Conservation (phyloP, 345 rosid species). For the Eucalyptus caleyi region DNA sequence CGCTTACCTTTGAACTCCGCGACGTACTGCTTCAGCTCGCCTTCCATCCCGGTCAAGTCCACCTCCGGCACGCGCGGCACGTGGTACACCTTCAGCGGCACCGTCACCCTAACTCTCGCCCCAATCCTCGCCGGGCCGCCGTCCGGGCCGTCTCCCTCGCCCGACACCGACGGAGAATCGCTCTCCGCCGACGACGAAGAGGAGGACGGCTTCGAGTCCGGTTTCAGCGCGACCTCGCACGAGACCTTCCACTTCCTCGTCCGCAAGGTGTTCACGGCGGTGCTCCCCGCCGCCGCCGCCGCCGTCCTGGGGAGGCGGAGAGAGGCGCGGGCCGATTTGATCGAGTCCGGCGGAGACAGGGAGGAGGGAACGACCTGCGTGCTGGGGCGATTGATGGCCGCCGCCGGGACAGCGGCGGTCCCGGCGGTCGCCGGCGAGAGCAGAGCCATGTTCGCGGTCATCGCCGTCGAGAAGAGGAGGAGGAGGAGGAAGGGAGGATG, state of each 20-base stretch:
- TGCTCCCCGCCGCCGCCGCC: background rate
- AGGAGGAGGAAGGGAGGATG: background rate
- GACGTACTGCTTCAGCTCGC: constrained; percentile 61
- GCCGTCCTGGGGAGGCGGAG: background rate
- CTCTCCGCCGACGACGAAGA: background rate
- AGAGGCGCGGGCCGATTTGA: background rate
- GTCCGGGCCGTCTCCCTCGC: background rate
- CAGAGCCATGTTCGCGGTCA: background rate
- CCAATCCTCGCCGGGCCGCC: constrained; percentile 24
- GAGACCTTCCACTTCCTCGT: constrained; percentile 1
- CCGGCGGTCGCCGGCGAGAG: background rate
- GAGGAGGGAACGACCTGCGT: background rate
- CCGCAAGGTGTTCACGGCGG: background rate
- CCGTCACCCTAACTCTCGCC: constrained; percentile 65
- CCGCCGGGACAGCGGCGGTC: background rate
- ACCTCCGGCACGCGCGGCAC: constrained; percentile 64
- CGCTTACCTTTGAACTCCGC: constrained; percentile 71
- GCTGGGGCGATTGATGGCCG: background rate
- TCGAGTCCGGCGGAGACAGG: background rate
- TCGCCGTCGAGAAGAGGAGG: background rate
- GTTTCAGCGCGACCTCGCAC: constrained; percentile 29
- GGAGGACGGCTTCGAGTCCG: constrained; percentile 13
- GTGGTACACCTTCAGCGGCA: constrained; percentile 73
- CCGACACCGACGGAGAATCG: background rate
- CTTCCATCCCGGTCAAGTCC: constrained; percentile 78